A percentile compares a stretch with the other conserved stretches of the same genome.
Evolutionary conservation across 352 stramenopile genomes (phyloP).

Genomic region (Phytophthora hibernalis): DNA sequence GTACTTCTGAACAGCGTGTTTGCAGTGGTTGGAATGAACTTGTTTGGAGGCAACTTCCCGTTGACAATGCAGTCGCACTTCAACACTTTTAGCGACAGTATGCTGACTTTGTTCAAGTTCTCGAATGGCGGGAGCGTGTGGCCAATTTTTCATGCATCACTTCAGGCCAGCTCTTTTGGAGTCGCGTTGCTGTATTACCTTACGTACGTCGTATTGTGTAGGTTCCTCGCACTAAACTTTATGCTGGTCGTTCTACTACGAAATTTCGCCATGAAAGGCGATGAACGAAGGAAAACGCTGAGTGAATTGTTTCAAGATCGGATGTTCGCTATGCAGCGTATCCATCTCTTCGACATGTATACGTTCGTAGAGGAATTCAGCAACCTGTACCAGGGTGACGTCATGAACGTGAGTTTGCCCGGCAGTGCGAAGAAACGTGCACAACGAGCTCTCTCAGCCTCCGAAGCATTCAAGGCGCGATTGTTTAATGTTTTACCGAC

Average conservation of each 20-base stretch:
- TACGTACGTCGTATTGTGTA: conserved; percentile 72
- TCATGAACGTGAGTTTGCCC: conserved; percentile 81
- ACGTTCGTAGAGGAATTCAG: conserved; percentile 79
- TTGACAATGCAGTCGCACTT: conserved; percentile 77
- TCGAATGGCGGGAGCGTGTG: conserved; percentile 84
- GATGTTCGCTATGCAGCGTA: conserved; percentile 80
- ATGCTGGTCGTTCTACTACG: conserved; percentile 86
- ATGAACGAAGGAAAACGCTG: conserved; percentile 76
- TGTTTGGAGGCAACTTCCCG: conserved; percentile 83
- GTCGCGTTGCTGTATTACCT: conserved; percentile 78
- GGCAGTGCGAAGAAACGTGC: conserved; percentile 65
- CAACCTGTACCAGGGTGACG: conserved; percentile 74
- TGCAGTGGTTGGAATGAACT: conserved; percentile 84
- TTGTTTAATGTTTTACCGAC: conserved; percentile 70
- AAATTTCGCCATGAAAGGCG: conserved; percentile 89
- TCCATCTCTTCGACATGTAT: conserved; percentile 84
- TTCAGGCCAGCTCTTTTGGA: conserved; percentile 63
- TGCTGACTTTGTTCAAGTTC: conserved; percentile 89
- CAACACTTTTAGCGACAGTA: conserved; percentile 84
- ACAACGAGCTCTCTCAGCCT: conserved; percentile 60
- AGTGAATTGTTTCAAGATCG: conserved; percentile 80
- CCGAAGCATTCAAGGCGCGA: conserved; percentile 67
- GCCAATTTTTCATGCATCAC: conserved; percentile 80
- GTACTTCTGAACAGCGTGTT: conserved; percentile 79
- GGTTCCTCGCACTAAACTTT: conserved; percentile 83